These are phyloP conservation scores for Gaertneriomyces sp. DNA, from an alignment of 192 early-diverging fungal species.

Conservation along the genomic window DNA sequence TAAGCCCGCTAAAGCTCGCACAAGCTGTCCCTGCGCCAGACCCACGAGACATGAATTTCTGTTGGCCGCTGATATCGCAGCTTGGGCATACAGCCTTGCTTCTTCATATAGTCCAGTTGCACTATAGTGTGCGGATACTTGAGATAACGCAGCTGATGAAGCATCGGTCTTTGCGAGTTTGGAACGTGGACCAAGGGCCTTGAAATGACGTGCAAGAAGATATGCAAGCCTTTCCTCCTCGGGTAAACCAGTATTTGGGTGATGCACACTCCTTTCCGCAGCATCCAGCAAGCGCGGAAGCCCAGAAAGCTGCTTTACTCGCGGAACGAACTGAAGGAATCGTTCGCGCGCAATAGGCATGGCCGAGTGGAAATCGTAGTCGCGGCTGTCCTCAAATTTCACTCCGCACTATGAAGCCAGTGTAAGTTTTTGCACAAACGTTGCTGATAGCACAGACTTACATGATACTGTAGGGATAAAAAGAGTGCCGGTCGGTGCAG, in stretches of 20 bases:
- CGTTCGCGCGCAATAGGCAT: constrained; percentile 30
- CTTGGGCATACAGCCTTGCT: constrained; percentile 46
- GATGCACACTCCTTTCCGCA: neutral
- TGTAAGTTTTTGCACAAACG: neutral
- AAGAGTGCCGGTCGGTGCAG: constrained; percentile 48
- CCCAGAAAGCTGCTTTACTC: constrained; percentile 38
- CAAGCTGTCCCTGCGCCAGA: constrained; percentile 38
- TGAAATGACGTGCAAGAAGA: constrained; percentile 48
- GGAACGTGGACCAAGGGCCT: constrained; percentile 39
- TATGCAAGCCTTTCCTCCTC: constrained; percentile 50
- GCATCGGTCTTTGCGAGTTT: constrained; percentile 37
- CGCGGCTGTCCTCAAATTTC: constrained; percentile 40
- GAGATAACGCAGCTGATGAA: constrained; percentile 31
- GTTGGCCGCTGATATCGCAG: constrained; percentile 34
- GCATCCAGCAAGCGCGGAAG: constrained; percentile 25
- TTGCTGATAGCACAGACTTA: constrained; percentile 12
- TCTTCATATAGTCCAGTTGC: constrained; percentile 44
- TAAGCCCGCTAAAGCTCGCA: constrained; percentile 29
- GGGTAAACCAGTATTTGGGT: neutral
- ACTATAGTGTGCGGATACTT: constrained; percentile 45
- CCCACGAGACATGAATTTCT: constrained; percentile 38
- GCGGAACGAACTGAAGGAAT: constrained; percentile 33
- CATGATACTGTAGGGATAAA: constrained; percentile 52
- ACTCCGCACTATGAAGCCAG: constrained; percentile 41
- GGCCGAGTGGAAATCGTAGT: constrained; percentile 40